A percentile compares a stretch with the other conserved stretches of the same genome.
phyloP scores from a whole-genome alignment of 768 basidiomycete genomes.

The Termitomyces sp. region DNA sequence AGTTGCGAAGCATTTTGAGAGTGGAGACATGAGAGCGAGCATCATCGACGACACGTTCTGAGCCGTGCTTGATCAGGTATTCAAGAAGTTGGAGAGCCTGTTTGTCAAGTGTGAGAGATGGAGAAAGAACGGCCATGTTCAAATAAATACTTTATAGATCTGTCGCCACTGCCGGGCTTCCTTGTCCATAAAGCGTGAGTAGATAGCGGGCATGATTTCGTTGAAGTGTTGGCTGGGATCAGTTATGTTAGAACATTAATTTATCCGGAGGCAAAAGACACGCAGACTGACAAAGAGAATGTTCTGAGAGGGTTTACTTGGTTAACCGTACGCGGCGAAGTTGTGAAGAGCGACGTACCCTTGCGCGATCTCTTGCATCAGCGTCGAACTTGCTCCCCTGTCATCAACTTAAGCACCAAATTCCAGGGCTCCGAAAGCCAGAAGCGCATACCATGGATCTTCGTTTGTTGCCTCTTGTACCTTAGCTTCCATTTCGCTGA shows the following conservation, averaged over 20 bases:
- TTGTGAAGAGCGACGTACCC: constrained; percentile 47
- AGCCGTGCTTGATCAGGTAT: constrained; percentile 95
- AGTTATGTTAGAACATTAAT: background rate
- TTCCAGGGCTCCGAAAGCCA: background rate
- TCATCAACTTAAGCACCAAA: constrained; percentile 4
- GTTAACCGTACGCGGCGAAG: background rate
- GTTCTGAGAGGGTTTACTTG: constrained; percentile 49
- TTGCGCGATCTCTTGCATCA: constrained; percentile 99
- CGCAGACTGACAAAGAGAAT: constrained; percentile 83
- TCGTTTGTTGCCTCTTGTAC: constrained; percentile 97
- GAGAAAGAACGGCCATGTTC: background rate
- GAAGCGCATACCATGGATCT: constrained; percentile 82
- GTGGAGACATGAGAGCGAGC: constrained; percentile 92
- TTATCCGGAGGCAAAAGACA: background rate
- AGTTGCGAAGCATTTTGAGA: constrained; percentile 95
- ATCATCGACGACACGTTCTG: constrained; percentile 97
- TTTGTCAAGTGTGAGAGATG: background rate
- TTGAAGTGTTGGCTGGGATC: constrained; percentile 90
- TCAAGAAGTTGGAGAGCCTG: constrained; percentile 92
- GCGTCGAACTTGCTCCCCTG: constrained; percentile 92
- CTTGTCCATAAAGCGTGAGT: constrained; percentile 95
- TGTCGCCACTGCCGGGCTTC: constrained; percentile 98
- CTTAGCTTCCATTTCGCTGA: constrained; percentile 96
- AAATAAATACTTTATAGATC: constrained; percentile 82
- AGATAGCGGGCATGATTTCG: constrained; percentile 98